Conservation (phyloP, 169 alveolate species). For the Plasmodium fragile region DNA sequence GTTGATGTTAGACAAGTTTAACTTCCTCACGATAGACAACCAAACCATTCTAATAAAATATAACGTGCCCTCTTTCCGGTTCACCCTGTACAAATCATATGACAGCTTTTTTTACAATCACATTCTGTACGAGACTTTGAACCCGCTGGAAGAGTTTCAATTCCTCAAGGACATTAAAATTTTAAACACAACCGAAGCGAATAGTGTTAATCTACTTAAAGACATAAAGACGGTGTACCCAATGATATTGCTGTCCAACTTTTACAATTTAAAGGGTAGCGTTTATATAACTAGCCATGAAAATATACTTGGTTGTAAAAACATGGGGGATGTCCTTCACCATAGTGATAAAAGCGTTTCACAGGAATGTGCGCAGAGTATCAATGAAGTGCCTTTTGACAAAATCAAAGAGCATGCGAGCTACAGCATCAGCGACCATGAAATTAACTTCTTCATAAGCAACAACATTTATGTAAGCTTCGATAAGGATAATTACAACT, state of each 20-base stretch:
- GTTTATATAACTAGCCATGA: constrained; percentile 44
- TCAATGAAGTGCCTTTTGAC: background rate
- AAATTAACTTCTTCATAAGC: constrained; percentile 23
- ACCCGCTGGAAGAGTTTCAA: background rate
- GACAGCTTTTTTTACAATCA: constrained; percentile 58
- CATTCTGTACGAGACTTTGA: constrained; percentile 27
- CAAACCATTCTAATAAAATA: constrained; percentile 40
- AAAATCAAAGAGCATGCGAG: constrained; percentile 21
- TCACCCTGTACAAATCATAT: constrained; percentile 32
- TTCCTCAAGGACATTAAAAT: constrained; percentile 32
- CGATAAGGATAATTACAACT: constrained; percentile 46
- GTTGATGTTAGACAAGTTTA: constrained; percentile 35
- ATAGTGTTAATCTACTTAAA: constrained; percentile 26
- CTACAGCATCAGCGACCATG: constrained; percentile 10
- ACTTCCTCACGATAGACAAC: constrained; percentile 53
- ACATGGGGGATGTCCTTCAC: constrained; percentile 5
- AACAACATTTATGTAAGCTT: constrained; percentile 36
- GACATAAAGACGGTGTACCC: constrained; percentile 65
- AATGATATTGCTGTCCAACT: constrained; percentile 27
- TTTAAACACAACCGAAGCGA: constrained; percentile 29
- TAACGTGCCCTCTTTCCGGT: constrained; percentile 48
- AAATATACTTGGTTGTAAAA: constrained; percentile 3
- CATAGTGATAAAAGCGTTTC: background rate
- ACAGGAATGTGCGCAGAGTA: background rate
- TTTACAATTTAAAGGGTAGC: constrained; percentile 61